Evolutionary conservation across 2,329 filamentous ascomycete genomes (phyloP), one percentile per base, ranked within the genome.

Genomic region (Arthrobotrys pseudoclavata): DNA sequence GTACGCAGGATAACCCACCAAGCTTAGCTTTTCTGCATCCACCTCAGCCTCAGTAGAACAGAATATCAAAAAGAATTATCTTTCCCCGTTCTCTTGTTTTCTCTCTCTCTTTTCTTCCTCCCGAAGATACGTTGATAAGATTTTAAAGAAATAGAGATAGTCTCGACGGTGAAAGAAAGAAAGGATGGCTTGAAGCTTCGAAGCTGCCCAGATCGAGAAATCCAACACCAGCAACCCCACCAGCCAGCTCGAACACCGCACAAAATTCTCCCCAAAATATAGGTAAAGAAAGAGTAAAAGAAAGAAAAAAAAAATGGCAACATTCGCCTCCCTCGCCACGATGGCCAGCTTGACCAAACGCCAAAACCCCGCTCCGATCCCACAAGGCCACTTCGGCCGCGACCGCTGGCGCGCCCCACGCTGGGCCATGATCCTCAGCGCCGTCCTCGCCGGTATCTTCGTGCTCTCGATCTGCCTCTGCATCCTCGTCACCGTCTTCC

Each of bases 361-460:
- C 13, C 74, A 77, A 42, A 55, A 63, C 47, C 22, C 45, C 40
- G 55, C 29, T 26, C 74, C 74, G 12, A 77, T 77, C 60, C 74
- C 74, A 4, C 61, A 64, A 10, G 74, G 74, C 52, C 67, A 71
- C 47, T 77, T 77, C 55, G 74, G 74, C 74, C 67, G 62, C 24
- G 74, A 77, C 53, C 13, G 37, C 29, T 69, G 66, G 53, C 52
- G 57, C 37, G 37, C 42, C 45, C 74, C 74, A 7, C 42, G 52
- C 10, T 77, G 74, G 74, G 67, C 74, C 45, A 77, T 77, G 74
- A 77, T 77, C 31, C 61, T 71, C 66, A 22, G 40, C 42, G 20
- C 61, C 40, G 24, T 77, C 67, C 40, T 63, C 42, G 69, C 66
- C 45, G n/a, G 61, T 13, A 52, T 57, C 74, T 40, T 71, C 13